These are phyloP conservation scores for Curvularia hawaiiensis DNA, from an alignment of 2,329 filamentous ascomycete genomes.

Conservation along the genomic window DNA sequence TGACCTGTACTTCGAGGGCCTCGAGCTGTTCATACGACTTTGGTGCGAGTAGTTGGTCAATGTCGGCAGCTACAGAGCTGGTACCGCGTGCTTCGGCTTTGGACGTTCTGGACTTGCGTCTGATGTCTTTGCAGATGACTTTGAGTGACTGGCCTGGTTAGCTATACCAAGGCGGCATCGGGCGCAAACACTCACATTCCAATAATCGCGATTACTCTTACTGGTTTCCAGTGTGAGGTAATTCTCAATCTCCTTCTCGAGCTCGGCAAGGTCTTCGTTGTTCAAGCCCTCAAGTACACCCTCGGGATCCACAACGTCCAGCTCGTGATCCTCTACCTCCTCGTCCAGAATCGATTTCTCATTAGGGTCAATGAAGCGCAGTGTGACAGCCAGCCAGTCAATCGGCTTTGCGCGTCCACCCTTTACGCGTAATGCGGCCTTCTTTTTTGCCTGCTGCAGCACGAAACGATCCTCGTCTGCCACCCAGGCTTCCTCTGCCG, in stretches of 20 bases:
- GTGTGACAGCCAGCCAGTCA: slow-evolving; percentile 89
- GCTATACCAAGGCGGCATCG: slow-evolving; percentile 23
- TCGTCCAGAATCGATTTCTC: slow-evolving; percentile 76
- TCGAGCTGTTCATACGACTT: slow-evolving; percentile 90
- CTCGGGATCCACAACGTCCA: slow-evolving; percentile 80
- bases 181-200: slow-evolving; percentile 62
- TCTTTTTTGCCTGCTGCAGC: slow-evolving; percentile 95
- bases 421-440: slow-evolving; percentile 91
- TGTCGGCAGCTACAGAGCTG: slow-evolving; percentile 81
- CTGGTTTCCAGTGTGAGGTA: slow-evolving; percentile 84
- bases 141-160: slow-evolving; percentile 68
- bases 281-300: slow-evolving; percentile 77
- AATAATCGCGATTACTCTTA: slow-evolving; percentile 80
- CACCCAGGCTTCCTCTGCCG: slow-evolving; percentile 69
- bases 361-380: slow-evolving; percentile 85
- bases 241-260: slow-evolving; percentile 81
- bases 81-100: slow-evolving; percentile 74
- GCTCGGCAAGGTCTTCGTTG: slow-evolving; percentile 69
- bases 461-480: slow-evolving; percentile 96
- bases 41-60: slow-evolving; percentile 83
- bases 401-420: slow-evolving; percentile 90
- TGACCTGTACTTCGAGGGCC: slow-evolving; percentile 84
- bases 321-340: slow-evolving; percentile 74
- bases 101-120: slow-evolving; percentile 66
- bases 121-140: slow-evolving; percentile 78